Evolutionary conservation across 257 asterid genomes (phyloP).

Genomic region (Rhazya stricta): DNA sequence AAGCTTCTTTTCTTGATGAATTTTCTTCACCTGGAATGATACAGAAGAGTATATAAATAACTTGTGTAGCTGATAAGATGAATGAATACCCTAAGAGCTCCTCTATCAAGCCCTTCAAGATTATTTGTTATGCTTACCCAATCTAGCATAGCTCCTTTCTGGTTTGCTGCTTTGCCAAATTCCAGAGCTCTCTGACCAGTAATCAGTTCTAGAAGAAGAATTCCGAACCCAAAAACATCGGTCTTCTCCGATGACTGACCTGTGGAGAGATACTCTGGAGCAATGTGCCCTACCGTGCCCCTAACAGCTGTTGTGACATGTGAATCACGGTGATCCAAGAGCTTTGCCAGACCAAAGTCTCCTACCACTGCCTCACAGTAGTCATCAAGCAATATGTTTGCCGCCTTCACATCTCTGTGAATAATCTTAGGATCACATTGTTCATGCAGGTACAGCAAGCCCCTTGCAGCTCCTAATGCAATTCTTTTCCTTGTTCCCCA

Average conservation of each 20-base stretch:
- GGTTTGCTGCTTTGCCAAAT: conserved; percentile 80
- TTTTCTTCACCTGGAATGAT: conserved; percentile 65
- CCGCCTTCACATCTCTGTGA: conserved; percentile 98
- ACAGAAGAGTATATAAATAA: background rate
- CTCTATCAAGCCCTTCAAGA: background rate
- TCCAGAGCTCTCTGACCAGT: conserved; percentile 97
- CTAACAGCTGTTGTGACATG: conserved; percentile 97
- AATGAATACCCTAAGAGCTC: background rate
- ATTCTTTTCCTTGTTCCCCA: conserved; percentile 84
- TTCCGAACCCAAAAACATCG: conserved; percentile 91
- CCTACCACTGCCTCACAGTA: conserved; percentile 90
- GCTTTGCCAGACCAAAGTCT: conserved; percentile 95
- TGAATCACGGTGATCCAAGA: conserved; percentile 78
- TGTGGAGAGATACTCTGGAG: conserved; percentile 89
- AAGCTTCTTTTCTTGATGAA: conserved; percentile 83
- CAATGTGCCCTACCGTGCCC: conserved; percentile 96
- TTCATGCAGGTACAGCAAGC: conserved; percentile 84
- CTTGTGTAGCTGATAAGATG: too few relatives aligned
- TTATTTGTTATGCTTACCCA: conserved; percentile 58
- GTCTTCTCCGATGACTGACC: conserved; percentile 99
- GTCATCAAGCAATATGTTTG: conserved; percentile 86
- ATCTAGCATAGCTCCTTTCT: conserved; percentile 94
- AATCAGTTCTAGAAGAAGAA: conserved; percentile 76
- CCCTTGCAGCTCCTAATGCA: conserved; percentile 91
- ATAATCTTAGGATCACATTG: conserved; percentile 97